A percentile compares a stretch with the other conserved stretches of the same genome.
These are phyloP conservation scores for Ganoderma multipileum DNA, from an alignment of 1,284 basidiomycete genomes.

Conservation along the genomic window DNA sequence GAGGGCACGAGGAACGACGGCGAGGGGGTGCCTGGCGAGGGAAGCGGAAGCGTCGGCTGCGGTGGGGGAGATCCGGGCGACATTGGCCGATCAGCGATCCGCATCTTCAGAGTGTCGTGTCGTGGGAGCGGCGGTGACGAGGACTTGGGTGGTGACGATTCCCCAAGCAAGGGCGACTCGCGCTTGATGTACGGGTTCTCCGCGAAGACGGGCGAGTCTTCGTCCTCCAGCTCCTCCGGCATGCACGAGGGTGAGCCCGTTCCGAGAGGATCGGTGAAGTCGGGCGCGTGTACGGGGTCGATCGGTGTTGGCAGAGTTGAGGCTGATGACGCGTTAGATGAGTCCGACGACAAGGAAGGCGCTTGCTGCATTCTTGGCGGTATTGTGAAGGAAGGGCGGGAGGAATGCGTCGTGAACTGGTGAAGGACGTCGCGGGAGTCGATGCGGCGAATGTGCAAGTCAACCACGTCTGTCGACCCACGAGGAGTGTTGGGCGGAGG, in stretches of 20 bases:
- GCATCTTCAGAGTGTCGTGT: constrained; percentile 19
- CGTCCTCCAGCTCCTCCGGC: constrained; percentile 20
- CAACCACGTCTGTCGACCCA: constrained; percentile 28
- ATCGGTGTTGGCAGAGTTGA: constrained; percentile 37
- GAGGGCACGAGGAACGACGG: constrained; percentile 38
- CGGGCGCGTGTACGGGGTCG: constrained; percentile 21
- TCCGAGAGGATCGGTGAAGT: constrained; percentile 27
- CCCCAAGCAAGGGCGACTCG: constrained; percentile 27
- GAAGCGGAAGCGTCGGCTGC: constrained; percentile 38
- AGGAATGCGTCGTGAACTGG: constrained; percentile 18
- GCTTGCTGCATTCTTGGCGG: constrained; percentile 19
- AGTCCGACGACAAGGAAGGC: constrained; percentile 29
- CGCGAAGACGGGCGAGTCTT: constrained; percentile 28
- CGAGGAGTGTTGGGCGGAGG: constrained; percentile 31
- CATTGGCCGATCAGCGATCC: constrained; percentile 23
- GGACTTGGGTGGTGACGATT: constrained; percentile 2
- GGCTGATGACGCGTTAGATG: constrained; percentile 32
- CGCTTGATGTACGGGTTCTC: constrained; percentile 31
- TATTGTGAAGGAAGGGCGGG: constrained; percentile 30
- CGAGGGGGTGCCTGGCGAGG: constrained; percentile 37
- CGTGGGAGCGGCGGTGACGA: constrained; percentile 18
- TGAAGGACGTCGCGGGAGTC: constrained; percentile 23
- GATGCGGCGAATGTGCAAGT: constrained; percentile 26
- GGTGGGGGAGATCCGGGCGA: constrained; percentile 32
- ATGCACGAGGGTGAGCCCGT: constrained; percentile 24